These are phyloP conservation scores for Teunomyces funiuensis DNA, from an alignment of 805 yeast genomes.

Conservation along the genomic window DNA sequence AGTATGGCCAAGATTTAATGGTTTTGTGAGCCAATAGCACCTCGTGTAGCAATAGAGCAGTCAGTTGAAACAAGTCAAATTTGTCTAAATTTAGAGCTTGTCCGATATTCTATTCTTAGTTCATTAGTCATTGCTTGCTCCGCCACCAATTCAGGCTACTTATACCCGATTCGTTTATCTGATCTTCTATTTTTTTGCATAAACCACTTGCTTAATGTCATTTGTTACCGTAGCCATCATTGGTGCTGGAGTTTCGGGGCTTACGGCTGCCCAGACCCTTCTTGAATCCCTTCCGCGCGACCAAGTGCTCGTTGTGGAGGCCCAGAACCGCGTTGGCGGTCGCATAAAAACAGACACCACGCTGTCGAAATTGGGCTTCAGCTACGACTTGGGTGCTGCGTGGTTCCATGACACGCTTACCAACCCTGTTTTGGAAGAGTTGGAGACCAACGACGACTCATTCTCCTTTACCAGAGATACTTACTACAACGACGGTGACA, in stretches of 20 bases:
- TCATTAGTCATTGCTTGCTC: no score
- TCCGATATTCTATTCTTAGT: no score
- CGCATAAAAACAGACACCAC: constrained; percentile 19
- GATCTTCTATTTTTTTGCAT: neutral
- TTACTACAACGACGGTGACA: constrained; percentile 49
- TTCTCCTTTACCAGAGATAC: constrained; percentile 29
- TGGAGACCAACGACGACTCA: constrained; percentile 12
- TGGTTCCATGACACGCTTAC: constrained; percentile 87
- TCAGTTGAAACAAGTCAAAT: no score
- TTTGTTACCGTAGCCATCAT: constrained; percentile 14
- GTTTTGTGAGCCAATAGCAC: no score
- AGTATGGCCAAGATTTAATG: no score
- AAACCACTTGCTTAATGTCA: no score
- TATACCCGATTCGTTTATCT: neutral
- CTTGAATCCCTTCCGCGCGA: constrained; percentile 15
- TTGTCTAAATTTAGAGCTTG: no score
- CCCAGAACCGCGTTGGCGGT: constrained; percentile 25
- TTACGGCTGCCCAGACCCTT: constrained; percentile 26
- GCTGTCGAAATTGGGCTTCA: constrained; percentile 17
- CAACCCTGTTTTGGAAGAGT: constrained; percentile 44
- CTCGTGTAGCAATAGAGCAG: no score
- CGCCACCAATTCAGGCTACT: no score
- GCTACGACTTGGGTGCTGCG: constrained; percentile 82
- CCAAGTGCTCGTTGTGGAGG: constrained; percentile 23
- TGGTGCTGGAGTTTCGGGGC: constrained; percentile 28